Base-by-base conservation (phyloP, 352 stramenopile genomes). In the Phytopythium vexans region DNA sequence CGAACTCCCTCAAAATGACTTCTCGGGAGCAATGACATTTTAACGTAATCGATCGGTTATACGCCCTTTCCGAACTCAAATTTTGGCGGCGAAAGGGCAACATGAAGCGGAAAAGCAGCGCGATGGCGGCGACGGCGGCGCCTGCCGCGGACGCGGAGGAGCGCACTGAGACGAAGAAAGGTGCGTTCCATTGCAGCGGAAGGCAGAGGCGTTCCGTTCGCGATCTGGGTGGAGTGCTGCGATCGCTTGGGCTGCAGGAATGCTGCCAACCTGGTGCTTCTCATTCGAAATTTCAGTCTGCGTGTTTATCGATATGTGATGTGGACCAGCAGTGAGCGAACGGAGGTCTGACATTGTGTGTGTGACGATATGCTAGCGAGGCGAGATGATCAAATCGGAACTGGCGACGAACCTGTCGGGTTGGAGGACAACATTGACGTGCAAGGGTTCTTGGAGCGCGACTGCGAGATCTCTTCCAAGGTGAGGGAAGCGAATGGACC, bases 401-500 rank as follows among this genome's bases (percentile, higher is more conserved):
- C 9, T 39, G 41, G 35, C 4, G 9, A 37, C 32, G 6, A 43
- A 32, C 14, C 39, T 34, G 39, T 62, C 40, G 52, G 60, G 34
- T 4, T 54, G 2, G 58, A 72, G 4, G 57, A 69, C 0, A 57
- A 37, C 32, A 68, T 86, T 14, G 69, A 82, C 38, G 68, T 82
- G 1, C 67, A 83, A 35, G 58, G 45, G n/a, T 78, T 83, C 53
- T 62, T 84, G 49, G 52, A 77, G 36, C 64, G 55, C 5, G 67
- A 80, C 27, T 86, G 68, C 34, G 63, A 78, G 45, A 64, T 44
- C 14, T 62, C 64, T 27, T 73, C 71, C 4, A 78, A 77, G 59
- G 74, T 82, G 45, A 3, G 48, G 43, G 11, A 4, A 52, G 41
- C 39, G 11, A 15, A 40, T 10, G 9, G 11, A 44, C 10, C 35